Conservation (phyloP, 371 early-diverging fungal species). For the Batkoa obscura region DNA sequence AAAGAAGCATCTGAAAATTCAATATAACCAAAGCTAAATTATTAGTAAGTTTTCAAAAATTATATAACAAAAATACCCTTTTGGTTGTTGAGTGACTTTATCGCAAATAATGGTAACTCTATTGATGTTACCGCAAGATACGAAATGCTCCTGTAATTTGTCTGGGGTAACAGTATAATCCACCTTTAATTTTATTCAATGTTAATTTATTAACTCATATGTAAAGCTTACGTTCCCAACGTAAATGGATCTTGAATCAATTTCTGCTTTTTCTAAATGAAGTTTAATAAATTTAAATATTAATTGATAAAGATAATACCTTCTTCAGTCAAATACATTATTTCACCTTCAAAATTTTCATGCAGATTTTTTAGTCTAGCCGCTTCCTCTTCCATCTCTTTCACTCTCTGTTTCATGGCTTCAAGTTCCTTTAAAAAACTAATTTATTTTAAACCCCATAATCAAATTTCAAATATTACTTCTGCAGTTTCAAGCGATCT, state of each 20-base stretch:
- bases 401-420: no score
- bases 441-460: no score
- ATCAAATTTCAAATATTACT: no score
- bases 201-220: background rate
- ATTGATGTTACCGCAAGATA: conserved; percentile 91
- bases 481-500: no score
- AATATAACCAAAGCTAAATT: conserved; percentile 67
- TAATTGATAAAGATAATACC: no score
- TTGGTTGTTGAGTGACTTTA: conserved; percentile 89
- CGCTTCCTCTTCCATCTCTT: no score
- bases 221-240: conserved; percentile 67
- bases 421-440: no score
- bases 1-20: conserved; percentile 80
- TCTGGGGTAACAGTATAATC: conserved; percentile 92
- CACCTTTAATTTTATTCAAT: conserved; percentile 23
- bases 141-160: conserved; percentile 89
- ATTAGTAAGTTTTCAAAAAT: background rate
- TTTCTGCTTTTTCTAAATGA: conserved; percentile 43
- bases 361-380: no score
- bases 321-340: no score
- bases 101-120: conserved; percentile 90
- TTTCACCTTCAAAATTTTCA: no score
- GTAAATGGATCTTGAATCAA: conserved; percentile 83
- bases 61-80: conserved; percentile 37
- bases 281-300: no score